Conservation (phyloP, 2,329 filamentous ascomycete species). For the Aureobasidium sp. region DNA sequence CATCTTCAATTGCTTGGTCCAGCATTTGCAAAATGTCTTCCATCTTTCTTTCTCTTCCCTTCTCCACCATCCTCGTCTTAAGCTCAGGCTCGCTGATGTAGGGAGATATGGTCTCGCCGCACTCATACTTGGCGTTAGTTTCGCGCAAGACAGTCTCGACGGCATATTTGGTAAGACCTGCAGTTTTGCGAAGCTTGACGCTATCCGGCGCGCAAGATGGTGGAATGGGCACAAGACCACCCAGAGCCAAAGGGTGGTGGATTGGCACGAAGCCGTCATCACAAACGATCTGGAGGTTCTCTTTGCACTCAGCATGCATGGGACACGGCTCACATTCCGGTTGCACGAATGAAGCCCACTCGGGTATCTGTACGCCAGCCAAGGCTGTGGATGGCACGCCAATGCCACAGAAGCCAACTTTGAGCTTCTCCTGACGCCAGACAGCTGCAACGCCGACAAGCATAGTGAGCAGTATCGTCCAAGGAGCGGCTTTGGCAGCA, state of each 20-base stretch:
- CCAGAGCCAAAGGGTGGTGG: constrained; percentile 73
- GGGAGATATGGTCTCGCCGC: constrained; percentile 63
- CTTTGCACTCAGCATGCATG: constrained; percentile 79
- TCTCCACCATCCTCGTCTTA: constrained; percentile 69
- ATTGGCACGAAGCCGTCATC: constrained; percentile 82
- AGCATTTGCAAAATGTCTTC: constrained; percentile 90
- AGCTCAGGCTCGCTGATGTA: constrained; percentile 64
- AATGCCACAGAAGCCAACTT: constrained; percentile 88
- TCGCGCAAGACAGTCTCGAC: constrained; percentile 74
- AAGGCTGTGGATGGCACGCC: constrained; percentile 55
- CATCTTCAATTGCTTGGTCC: constrained; percentile 65
- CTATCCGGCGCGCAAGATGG: constrained; percentile 94
- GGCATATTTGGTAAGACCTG: constrained; percentile 78
- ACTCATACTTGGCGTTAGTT: constrained; percentile 82
- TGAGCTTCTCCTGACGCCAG: constrained; percentile 93
- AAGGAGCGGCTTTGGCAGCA: constrained; percentile 57
- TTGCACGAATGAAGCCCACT: constrained; percentile 61
- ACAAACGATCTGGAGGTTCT: constrained; percentile 68
- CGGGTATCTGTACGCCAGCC: constrained; percentile 60
- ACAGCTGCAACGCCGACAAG: constrained; percentile 68
- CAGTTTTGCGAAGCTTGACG: constrained; percentile 80
- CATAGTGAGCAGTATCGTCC: constrained; percentile 63
- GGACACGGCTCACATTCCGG: constrained; percentile 89
- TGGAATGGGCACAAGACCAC: constrained; percentile 73
- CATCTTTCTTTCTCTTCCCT: constrained; percentile 74